Percentiles rank a stretch among this genome's conserved stretches.
Evolutionary conservation across 2,329 filamentous ascomycete species (phyloP).

Genomic region (Fusarium sp.): DNA sequence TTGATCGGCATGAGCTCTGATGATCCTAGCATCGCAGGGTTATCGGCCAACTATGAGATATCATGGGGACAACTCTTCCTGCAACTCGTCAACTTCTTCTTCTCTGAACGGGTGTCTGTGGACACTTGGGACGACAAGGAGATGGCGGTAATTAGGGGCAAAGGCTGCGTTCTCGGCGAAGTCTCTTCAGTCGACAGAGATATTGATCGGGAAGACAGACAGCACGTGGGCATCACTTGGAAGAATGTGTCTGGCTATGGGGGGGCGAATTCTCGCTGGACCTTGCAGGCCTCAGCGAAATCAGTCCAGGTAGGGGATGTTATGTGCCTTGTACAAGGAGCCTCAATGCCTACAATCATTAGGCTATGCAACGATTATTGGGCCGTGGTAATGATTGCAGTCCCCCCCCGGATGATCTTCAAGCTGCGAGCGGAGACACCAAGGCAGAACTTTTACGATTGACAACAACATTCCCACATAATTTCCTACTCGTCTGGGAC

Average conservation of each 20-base stretch:
- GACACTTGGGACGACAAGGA: not conserved
- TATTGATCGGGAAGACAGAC: not conserved
- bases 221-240: not conserved
- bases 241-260: rapidly evolving
- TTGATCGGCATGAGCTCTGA: not conserved
- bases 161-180: not conserved
- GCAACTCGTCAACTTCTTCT: not conserved
- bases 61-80: not conserved
- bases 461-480: not conserved
- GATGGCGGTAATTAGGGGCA: not conserved
- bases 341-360: not conserved
- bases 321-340: not conserved
- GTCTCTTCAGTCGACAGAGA: not conserved
- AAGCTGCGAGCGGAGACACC: not conserved
- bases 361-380: not conserved
- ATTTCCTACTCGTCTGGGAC: not conserved
- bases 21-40: not conserved
- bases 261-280: not conserved
- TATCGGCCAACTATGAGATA: not conserved
- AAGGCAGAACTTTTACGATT: not conserved
- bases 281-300: not conserved
- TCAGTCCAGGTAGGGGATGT: not conserved
- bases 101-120: not conserved
- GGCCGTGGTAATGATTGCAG: not conserved
- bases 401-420: no score